Evolutionary conservation across 805 yeast genomes (phyloP).

Genomic region (Isabelozyma gotoi): DNA sequence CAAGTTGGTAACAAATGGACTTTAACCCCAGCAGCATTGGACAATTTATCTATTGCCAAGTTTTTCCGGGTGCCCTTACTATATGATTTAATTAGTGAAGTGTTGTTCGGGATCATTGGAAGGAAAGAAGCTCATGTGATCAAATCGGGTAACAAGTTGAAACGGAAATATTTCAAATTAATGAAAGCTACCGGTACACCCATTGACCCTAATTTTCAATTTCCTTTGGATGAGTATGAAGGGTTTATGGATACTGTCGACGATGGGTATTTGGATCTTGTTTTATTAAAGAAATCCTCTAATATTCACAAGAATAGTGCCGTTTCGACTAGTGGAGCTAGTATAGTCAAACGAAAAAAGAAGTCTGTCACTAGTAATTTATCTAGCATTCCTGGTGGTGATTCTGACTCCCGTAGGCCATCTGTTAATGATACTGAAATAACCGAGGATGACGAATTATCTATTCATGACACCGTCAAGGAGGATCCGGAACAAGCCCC

Average conservation of each 20-base stretch:
- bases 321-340: slow-evolving; percentile 14
- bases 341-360: slow-evolving; percentile 10
- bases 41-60: slow-evolving; percentile 60
- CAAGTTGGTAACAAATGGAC: slow-evolving; percentile 76
- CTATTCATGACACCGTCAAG: not conserved
- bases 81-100: slow-evolving; percentile 68
- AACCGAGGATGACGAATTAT: not conserved
- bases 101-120: slow-evolving; percentile 67
- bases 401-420: slow-evolving; percentile 1
- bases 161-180: slow-evolving; percentile 23
- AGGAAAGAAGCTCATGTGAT: slow-evolving; percentile 58
- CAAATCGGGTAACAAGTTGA: slow-evolving; percentile 38
- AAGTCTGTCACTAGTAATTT: not conserved
- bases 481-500: not conserved
- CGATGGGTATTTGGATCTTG: slow-evolving; percentile 62
- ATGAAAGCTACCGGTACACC: slow-evolving; percentile 22
- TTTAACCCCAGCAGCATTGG: slow-evolving; percentile 67
- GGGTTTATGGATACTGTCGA: slow-evolving; percentile 59
- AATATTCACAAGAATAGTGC: slow-evolving; percentile 22
- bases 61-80: slow-evolving; percentile 68
- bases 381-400: not conserved
- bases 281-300: slow-evolving; percentile 49
- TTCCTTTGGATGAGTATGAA: slow-evolving; percentile 52
- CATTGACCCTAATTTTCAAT: slow-evolving; percentile 22
- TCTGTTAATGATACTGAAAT: not conserved